Evolutionary conservation across 495 filamentous ascomycete genomes (phyloP), one percentile per base, ranked within the genome.

Genomic region (Neurospora discreta): DNA sequence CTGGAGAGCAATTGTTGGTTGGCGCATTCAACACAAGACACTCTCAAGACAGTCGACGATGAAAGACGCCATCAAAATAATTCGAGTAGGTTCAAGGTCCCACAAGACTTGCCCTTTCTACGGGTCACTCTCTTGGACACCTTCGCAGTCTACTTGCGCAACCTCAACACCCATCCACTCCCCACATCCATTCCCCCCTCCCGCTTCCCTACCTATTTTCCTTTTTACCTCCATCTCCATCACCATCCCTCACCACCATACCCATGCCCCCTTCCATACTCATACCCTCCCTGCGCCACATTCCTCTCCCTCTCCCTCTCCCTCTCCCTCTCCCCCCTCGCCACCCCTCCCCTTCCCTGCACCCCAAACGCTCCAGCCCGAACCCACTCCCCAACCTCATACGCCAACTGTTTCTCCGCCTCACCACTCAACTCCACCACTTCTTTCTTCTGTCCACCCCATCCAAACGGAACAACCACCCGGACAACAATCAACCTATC

Each of bases 371-470:
- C 79, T 18, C 79, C 82, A 3, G 71, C 78, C 15, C 87, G 87
- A 71, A 96, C 87, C 85, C 90, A 93, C 80, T 96, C 93, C 36
- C 89, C 85, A 76, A 96, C 89, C 84, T 96, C 93, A 78, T 96
- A 96, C 7, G 89, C 90, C 67, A 96, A 80, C 71, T 92, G 82
- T 71, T 89, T 86, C 74, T 93, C 80, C 23, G 87, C 86, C 76
- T 89, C 90, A 76, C 92, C 90, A 70, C 90, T 89, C 74, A 91
- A 77, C 39, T 82, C 82, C 43, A 0, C 42, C 8, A 11, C 43
- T 5, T 78, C 79, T 11, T 73, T 80, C 65, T 7, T 60, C 52
- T 72, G 71, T 20, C n/a, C 20, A 38, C 44, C 33, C 33, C 33
- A 52, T 71, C 30, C n/a, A 8, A 11, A 33, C 15, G 46, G 10